A percentile compares a stretch with the other conserved stretches of the same genome.
phyloP scores from a whole-genome alignment of 306 rosid species.

The Lupinus albus region DNA sequence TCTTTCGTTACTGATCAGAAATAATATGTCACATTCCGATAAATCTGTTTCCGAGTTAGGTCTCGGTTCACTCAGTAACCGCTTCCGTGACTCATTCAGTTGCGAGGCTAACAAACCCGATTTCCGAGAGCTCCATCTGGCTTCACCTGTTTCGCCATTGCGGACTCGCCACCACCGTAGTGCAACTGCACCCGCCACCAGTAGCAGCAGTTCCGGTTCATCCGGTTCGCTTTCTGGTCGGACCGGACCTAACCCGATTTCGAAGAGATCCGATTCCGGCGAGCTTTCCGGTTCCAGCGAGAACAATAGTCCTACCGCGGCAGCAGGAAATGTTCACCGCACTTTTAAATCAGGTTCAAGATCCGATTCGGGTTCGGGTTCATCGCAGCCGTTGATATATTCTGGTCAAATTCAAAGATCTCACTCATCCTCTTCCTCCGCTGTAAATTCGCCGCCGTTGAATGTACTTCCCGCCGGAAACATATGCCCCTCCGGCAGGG shows the following conservation, averaged over 20 bases:
- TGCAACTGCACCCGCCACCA: conserved; percentile 32
- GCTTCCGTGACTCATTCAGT: conserved; percentile 62
- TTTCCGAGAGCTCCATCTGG: conserved; percentile 82
- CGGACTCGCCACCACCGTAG: conserved; percentile 53
- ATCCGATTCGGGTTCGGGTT: conserved; percentile 42
- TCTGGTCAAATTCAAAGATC: conserved; percentile 50
- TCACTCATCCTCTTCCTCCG: conserved; percentile 1
- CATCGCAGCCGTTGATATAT: conserved; percentile 47
- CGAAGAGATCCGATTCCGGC: conserved; percentile 63
- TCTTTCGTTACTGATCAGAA: too few relatives aligned
- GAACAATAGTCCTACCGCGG: conserved; percentile 63
- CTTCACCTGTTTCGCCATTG: conserved; percentile 85
- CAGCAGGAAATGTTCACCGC: conserved; percentile 43
- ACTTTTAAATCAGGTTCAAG: conserved; percentile 48
- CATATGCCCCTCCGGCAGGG: conserved; percentile 80
- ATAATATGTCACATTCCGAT: conserved; percentile 63
- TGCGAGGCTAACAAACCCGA: conserved; percentile 71
- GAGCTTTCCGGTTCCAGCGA: conserved; percentile 73
- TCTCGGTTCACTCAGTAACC: conserved; percentile 52
- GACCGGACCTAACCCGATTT: neutral
- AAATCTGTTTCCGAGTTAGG: conserved; percentile 57
- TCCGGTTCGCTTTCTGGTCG: conserved; percentile 63
- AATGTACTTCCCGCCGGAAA: conserved; percentile 71
- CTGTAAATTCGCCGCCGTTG: conserved; percentile 61
- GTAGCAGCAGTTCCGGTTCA: conserved; percentile 60